Conservation (phyloP, 805 yeast genomes). For the Alloascoidea africana region DNA sequence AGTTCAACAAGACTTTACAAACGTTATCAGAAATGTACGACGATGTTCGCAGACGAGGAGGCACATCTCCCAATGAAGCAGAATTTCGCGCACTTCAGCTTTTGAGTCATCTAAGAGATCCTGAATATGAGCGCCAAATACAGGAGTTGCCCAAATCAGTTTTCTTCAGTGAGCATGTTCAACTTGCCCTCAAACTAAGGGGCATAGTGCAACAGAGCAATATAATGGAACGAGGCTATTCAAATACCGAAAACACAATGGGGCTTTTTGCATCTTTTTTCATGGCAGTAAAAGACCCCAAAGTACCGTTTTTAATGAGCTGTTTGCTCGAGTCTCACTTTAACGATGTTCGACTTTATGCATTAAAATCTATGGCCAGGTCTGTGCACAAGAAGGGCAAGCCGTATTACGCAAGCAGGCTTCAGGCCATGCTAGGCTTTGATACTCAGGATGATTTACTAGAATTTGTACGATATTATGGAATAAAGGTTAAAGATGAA, state of each 20-base stretch:
- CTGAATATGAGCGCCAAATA: constrained; percentile 65
- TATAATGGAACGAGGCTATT: constrained; percentile 35
- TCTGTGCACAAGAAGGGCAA: constrained; percentile 59
- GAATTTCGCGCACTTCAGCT: constrained; percentile 86
- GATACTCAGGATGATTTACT: constrained; percentile 38
- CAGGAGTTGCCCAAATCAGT: constrained; percentile 51
- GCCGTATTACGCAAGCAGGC: constrained; percentile 35
- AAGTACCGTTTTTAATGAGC: constrained; percentile 51
- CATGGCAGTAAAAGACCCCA: constrained; percentile 29
- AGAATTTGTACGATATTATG: constrained; percentile 49
- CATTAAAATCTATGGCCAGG: constrained; percentile 48
- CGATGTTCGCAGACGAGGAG: constrained; percentile 59
- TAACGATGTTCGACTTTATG: constrained; percentile 64
- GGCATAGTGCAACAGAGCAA: constrained; percentile 50
- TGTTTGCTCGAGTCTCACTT: constrained; percentile 70
- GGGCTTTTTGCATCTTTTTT: constrained; percentile 56
- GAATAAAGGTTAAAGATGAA: constrained; percentile 26
- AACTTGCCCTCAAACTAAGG: constrained; percentile 58
- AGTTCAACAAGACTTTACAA: constrained; percentile 80
- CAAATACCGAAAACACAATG: constrained; percentile 38
- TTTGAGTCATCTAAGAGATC: constrained; percentile 65
- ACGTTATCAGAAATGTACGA: constrained; percentile 78
- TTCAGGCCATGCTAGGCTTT: constrained; percentile 46
- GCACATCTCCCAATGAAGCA: constrained; percentile 67
- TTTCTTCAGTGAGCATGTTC: constrained; percentile 39